Base-by-base conservation (phyloP, 441 rosid genomes). In the Erodium trifolium region DNA sequence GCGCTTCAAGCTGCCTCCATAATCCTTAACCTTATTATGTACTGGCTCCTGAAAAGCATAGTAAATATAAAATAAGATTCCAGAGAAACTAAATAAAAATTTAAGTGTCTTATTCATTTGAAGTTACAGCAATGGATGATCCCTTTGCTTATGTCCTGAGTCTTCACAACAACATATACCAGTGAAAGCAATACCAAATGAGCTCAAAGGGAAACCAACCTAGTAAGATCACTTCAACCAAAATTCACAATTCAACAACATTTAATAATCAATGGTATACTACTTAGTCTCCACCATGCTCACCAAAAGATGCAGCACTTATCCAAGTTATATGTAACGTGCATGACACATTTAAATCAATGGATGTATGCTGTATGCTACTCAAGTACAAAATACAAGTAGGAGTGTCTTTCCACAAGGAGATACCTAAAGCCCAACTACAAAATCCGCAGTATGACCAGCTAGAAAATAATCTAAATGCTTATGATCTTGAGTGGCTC, bases 21-120 rank as follows among this genome's bases (percentile, higher is more conserved):
- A 45, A 12, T 65, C 78, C 67, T 74, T 71, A 1, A 75, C 66
- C 47, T 66, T 71, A 45, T 45, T 71, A 45, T 45, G 75, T 60
- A 14, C 43, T 53, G 78, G 75, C 75, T 71, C 75, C 78, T 75
- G 72, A 49, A 41, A 0, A n/a, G 16, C 27, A 23, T 23, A 23
- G 27, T 23, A 23, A 23, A 23, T 23, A 23, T 23, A 3, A 18
- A 12, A 5, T 39, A 39, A 39, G 45, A 11, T 34, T 29, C 55
- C 2, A 62, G n/a, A 72, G 62, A 67, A 14, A 47, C 17, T 35
- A 63, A n/a, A 45, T 43, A 5, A 43, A 8, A 17, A 53, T 12
- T 5, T 17, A 64, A 16, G 14, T 17, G 19, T 23, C 16, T 10
- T 39, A 3, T 29, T 18, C 14, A 3, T 16, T 29, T 16, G 1